These are phyloP conservation scores for Backusella luteola DNA, from an alignment of 192 early-diverging fungal genomes.

Conservation along the genomic window DNA sequence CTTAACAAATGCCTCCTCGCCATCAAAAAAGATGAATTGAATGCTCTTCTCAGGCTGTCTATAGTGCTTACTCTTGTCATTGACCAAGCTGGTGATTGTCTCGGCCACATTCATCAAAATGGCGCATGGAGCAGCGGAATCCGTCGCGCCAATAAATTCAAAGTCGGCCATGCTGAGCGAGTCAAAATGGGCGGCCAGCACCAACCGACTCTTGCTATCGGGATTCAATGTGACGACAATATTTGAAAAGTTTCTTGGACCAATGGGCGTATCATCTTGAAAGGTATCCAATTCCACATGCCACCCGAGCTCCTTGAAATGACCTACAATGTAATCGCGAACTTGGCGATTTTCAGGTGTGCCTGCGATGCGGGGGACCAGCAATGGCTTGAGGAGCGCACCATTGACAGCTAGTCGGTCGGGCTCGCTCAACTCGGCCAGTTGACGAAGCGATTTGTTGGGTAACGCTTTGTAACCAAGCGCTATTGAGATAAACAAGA, in stretches of 20 bases:
- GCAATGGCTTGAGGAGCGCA: constrained; percentile 63
- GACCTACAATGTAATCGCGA: constrained; percentile 66
- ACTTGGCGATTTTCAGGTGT: constrained; percentile 68
- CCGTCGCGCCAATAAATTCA: constrained; percentile 86
- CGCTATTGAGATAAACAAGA: not conserved
- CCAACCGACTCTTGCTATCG: constrained; percentile 63
- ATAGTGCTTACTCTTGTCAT: constrained; percentile 32
- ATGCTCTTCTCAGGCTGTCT: constrained; percentile 45
- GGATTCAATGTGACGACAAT: constrained; percentile 90
- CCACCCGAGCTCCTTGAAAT: constrained; percentile 71
- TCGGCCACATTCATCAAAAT: constrained; percentile 83
- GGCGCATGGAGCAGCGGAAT: constrained; percentile 90
- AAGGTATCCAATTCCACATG: constrained; percentile 81
- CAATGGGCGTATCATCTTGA: constrained; percentile 72
- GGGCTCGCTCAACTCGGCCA: constrained; percentile 16
- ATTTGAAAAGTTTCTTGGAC: constrained; percentile 76
- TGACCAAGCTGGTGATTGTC: constrained; percentile 61
- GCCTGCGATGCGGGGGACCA: constrained; percentile 80
- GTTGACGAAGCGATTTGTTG: not conserved
- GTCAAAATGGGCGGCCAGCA: constrained; percentile 93
- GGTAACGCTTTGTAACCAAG: constrained; percentile 9
- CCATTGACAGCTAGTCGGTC: constrained; percentile 42
- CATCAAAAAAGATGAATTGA: constrained; percentile 97
- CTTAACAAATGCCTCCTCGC: constrained; percentile 84
- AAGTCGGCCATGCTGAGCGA: constrained; percentile 70